These are phyloP conservation scores for Botrytis cinerea DNA, from an alignment of 2,329 filamentous ascomycete species.

Conservation along the genomic window DNA sequence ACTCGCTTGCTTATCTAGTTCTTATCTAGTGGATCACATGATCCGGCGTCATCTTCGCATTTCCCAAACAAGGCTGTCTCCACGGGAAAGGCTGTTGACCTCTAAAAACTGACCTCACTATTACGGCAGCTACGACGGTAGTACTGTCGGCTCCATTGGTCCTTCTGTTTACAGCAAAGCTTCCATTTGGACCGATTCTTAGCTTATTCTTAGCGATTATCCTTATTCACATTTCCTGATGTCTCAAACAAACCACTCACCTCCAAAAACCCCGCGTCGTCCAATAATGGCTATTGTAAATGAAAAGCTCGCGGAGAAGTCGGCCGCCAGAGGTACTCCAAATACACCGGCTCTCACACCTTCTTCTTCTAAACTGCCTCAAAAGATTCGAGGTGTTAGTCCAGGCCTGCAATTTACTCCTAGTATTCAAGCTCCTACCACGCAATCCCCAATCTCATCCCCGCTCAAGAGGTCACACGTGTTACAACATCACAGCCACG, in stretches of 20 bases:
- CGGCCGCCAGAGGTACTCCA: conserved; percentile 13
- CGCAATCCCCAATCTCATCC: conserved; percentile 17
- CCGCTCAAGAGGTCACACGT: conserved; percentile 19
- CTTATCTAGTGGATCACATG: conserved; percentile 8
- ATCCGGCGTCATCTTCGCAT: conserved; percentile 6
- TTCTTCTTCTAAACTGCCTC: conserved; percentile 20
- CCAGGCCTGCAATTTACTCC: not conserved
- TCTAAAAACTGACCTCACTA: conserved; percentile 10
- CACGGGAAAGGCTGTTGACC: conserved; percentile 19
- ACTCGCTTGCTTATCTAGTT: conserved; percentile 22
- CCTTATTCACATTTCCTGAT: conserved; percentile 23
- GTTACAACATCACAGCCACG: conserved; percentile 6
- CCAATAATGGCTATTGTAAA: conserved; percentile 27
- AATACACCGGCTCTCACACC: conserved; percentile 16
- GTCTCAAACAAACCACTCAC: conserved; percentile 28
- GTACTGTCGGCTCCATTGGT: not conserved
- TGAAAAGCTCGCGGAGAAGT: conserved; percentile 23
- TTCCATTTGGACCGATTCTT: not conserved
- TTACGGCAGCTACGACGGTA: conserved; percentile 26
- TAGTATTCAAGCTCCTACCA: conserved; percentile 18
- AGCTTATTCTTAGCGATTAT: conserved; percentile 13
- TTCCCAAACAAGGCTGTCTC: conserved; percentile 20
- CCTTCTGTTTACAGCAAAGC: not conserved
- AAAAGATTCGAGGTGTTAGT: conserved; percentile 21
- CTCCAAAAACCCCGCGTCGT: conserved; percentile 27